Evolutionary conservation across 768 basidiomycete species (phyloP).

Genomic region (Sarcodon aspratus): DNA sequence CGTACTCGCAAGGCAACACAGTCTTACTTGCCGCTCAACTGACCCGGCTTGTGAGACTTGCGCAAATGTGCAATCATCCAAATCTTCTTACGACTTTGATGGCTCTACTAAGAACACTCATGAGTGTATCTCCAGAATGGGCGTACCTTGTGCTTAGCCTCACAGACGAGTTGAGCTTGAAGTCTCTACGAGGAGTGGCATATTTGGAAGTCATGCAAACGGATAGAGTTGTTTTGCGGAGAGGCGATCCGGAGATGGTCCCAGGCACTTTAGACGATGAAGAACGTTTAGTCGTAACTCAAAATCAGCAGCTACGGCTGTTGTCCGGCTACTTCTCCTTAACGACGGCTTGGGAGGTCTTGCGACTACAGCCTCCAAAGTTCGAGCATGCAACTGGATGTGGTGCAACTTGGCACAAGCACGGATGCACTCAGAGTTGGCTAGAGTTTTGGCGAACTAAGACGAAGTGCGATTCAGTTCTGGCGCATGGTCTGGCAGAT

Average conservation of each 20-base stretch:
- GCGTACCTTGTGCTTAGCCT: slow-evolving; percentile 66
- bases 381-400: slow-evolving; percentile 59
- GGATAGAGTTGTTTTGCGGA: slow-evolving; percentile 25
- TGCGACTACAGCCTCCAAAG: slow-evolving; percentile 42
- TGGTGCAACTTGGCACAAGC: slow-evolving; percentile 61
- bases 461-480: slow-evolving; percentile 46
- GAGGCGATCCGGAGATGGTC: slow-evolving; percentile 13
- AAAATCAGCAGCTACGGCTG: slow-evolving; percentile 50
- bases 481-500: slow-evolving; percentile 50
- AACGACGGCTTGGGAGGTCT: slow-evolving; percentile 50
- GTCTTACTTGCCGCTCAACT: background rate
- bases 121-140: slow-evolving; percentile 51
- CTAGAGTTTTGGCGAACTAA: slow-evolving; percentile 75
- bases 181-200: slow-evolving; percentile 47
- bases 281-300: slow-evolving; percentile 40
- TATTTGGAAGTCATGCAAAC: slow-evolving; percentile 71
- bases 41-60: slow-evolving; percentile 48
- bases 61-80: slow-evolving; percentile 55
- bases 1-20: too few species aligned
- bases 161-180: slow-evolving; percentile 57
- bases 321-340: slow-evolving; percentile 64
- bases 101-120: slow-evolving; percentile 43
- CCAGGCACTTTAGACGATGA: slow-evolving; percentile 18
- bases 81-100: slow-evolving; percentile 51
- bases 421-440: slow-evolving; percentile 64